Percentiles rank a stretch among this genome's conserved stretches.
Evolutionary conservation across 768 basidiomycete genomes (phyloP).

Genomic region (Baorangia bicolor): DNA sequence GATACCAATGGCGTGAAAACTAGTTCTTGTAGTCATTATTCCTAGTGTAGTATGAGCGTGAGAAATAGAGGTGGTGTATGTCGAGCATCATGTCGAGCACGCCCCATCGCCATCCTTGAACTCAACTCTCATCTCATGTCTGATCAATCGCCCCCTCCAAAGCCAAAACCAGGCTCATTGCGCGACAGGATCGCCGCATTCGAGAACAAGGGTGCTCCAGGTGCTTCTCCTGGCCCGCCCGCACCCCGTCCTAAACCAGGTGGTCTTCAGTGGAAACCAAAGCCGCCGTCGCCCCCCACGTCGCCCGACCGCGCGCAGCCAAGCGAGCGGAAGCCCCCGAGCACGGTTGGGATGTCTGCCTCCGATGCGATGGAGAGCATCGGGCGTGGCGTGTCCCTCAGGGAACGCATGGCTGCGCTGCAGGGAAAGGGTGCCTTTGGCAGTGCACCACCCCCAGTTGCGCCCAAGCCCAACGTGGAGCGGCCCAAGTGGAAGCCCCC

Average conservation of each 20-base stretch:
- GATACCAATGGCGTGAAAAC: slow-evolving; percentile 71
- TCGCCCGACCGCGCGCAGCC: slow-evolving; percentile 21
- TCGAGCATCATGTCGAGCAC: slow-evolving; percentile 21
- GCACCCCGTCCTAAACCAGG: slow-evolving; percentile 55
- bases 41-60: slow-evolving; percentile 16
- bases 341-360: slow-evolving; percentile 63
- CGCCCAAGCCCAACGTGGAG: slow-evolving; percentile 51
- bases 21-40: slow-evolving; percentile 23
- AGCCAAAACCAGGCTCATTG: slow-evolving; percentile 72
- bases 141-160: slow-evolving; percentile 55
- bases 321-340: slow-evolving; percentile 23
- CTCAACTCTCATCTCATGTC: slow-evolving; percentile 48
- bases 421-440: slow-evolving; percentile 84
- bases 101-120: slow-evolving; percentile 14
- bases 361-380: slow-evolving; percentile 89
- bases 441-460: slow-evolving; percentile 44
- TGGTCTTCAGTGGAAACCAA: slow-evolving; percentile 72
- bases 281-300: slow-evolving; percentile 45
- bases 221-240: slow-evolving; percentile 31
- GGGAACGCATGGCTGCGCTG: slow-evolving; percentile 93
- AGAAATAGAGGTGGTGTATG: slow-evolving; percentile 13
- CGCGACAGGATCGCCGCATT: slow-evolving; percentile 89
- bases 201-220: slow-evolving; percentile 53
- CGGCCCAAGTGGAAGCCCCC: slow-evolving; percentile 90
- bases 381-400: slow-evolving; percentile 74